phyloP scores from a whole-genome alignment of 805 yeast species.

The Candida railenensis region DNA sequence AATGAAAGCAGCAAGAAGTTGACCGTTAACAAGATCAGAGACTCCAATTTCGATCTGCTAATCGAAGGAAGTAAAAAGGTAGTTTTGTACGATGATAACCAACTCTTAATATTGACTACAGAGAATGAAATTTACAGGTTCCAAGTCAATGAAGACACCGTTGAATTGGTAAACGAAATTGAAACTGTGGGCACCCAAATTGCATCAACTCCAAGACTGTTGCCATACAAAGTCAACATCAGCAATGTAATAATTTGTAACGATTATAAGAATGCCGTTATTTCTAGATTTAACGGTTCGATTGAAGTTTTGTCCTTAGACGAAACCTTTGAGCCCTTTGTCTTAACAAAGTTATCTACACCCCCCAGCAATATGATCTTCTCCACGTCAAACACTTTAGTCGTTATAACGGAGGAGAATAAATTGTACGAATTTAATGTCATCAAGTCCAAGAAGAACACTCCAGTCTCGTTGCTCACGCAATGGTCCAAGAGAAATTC shows the following conservation, averaged over 20 bases:
- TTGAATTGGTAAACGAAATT: slow-evolving; percentile 44
- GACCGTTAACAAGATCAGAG: slow-evolving; percentile 53
- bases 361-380: slow-evolving; percentile 64
- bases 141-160: slow-evolving; percentile 24
- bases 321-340: slow-evolving; percentile 21
- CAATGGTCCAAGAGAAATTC: slow-evolving; percentile 80
- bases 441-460: slow-evolving; percentile 5
- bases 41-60: slow-evolving; percentile 36
- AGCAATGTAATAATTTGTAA: slow-evolving; percentile 51
- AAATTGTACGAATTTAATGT: slow-evolving; percentile 66
- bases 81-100: slow-evolving; percentile 40
- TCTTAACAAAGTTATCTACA: slow-evolving; percentile 59
- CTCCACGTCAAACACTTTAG: slow-evolving; percentile 48
- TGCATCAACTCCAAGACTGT: no score
- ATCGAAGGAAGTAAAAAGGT: slow-evolving; percentile 58
- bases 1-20: slow-evolving; percentile 33
- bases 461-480: slow-evolving; percentile 42
- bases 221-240: slow-evolving; percentile 42
- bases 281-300: slow-evolving; percentile 65
- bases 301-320: slow-evolving; percentile 50
- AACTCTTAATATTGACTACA: slow-evolving; percentile 52
- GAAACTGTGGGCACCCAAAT: slow-evolving; percentile 22
- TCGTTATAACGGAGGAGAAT: slow-evolving; percentile 72
- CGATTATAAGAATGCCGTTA: slow-evolving; percentile 46
- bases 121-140: slow-evolving; percentile 59